Percentiles rank a stretch among this genome's conserved stretches.
These are phyloP conservation scores for Neonectria magnoliae DNA, from an alignment of 2,329 filamentous ascomycete species.

Conservation along the genomic window DNA sequence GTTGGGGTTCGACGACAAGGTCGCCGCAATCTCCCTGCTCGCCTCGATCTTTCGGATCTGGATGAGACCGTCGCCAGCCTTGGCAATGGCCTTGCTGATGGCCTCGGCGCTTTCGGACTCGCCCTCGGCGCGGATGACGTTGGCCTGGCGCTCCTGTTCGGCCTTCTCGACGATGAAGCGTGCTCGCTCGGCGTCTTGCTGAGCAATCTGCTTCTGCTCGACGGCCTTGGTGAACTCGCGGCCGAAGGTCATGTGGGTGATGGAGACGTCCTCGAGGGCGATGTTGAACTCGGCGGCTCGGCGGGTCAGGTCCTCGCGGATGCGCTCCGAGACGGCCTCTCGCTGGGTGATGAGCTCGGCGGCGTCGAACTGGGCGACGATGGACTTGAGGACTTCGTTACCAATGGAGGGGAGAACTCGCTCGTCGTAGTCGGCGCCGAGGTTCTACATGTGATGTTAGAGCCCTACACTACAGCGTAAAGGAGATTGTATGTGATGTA, in stretches of 20 bases:
- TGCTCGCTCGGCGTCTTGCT: slow-evolving; percentile 97
- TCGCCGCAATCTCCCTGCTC: slow-evolving; percentile 92
- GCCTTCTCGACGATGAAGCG: slow-evolving; percentile 98
- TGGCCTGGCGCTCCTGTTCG: slow-evolving; percentile 98
- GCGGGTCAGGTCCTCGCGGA: slow-evolving; percentile 89
- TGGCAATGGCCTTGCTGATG: slow-evolving; percentile 92
- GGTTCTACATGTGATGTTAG: slow-evolving; percentile 69
- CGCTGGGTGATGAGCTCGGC: slow-evolving; percentile 98
- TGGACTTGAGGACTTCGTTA: slow-evolving; percentile 98
- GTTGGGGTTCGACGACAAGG: slow-evolving; percentile 89
- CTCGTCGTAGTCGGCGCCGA: slow-evolving; percentile 98
- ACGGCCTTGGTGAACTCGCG: slow-evolving; percentile 99
- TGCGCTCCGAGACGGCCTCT: slow-evolving; percentile 94
- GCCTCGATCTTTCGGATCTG: slow-evolving; percentile 98
- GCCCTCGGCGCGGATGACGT: slow-evolving; percentile 97
- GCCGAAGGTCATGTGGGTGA: slow-evolving; percentile 99
- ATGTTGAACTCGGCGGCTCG: slow-evolving; percentile 99
- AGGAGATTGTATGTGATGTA: neutral
- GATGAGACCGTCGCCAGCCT: slow-evolving; percentile 91
- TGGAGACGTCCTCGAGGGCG: slow-evolving; percentile 96
- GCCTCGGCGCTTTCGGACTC: slow-evolving; percentile 97
- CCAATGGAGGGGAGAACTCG: slow-evolving; percentile 97
- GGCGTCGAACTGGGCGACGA: slow-evolving; percentile 98
- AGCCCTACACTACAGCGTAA: neutral
- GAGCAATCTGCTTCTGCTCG: slow-evolving; percentile 99